phyloP scores from a whole-genome alignment of 139 green algal species.

The Zygnema cylindricum region DNA sequence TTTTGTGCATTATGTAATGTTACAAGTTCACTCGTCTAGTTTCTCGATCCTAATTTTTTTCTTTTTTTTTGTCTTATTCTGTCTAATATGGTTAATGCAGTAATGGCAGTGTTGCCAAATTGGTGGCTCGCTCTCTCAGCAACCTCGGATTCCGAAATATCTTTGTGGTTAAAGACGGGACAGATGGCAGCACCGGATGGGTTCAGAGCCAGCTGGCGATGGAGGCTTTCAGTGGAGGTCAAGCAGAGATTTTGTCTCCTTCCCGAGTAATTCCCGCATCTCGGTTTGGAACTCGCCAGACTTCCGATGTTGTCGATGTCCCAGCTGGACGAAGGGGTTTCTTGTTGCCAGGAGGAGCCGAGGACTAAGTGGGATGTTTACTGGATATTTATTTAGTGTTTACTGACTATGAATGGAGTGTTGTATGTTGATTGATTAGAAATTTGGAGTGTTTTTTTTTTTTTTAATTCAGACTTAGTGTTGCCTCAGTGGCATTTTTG shows the following conservation, averaged over 20 bases:
- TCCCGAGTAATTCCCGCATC: constrained; percentile 32
- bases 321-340: neutral
- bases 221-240: constrained; percentile 14
- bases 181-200: constrained; percentile 44
- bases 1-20: neutral
- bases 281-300: constrained; percentile 3
- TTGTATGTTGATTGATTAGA: no score
- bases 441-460: no score
- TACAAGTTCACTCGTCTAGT: neutral
- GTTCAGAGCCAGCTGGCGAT: constrained; percentile 48
- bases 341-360: constrained; percentile 6
- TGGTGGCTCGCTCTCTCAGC: constrained; percentile 29
- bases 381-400: no score
- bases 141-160: constrained; percentile 38
- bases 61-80: neutral
- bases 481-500: no score
- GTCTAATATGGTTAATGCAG: constrained; percentile 6
- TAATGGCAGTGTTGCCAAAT: constrained; percentile 27
- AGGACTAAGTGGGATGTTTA: constrained; percentile 24
- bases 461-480: no score
- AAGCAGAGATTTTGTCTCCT: constrained; percentile 36
- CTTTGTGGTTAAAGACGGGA: constrained; percentile 38
- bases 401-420: no score
- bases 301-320: constrained; percentile 11
- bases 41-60: neutral